Conservation (phyloP, 202 grass and related monocot species). For the Schoenoplectus tabernaemontani region DNA sequence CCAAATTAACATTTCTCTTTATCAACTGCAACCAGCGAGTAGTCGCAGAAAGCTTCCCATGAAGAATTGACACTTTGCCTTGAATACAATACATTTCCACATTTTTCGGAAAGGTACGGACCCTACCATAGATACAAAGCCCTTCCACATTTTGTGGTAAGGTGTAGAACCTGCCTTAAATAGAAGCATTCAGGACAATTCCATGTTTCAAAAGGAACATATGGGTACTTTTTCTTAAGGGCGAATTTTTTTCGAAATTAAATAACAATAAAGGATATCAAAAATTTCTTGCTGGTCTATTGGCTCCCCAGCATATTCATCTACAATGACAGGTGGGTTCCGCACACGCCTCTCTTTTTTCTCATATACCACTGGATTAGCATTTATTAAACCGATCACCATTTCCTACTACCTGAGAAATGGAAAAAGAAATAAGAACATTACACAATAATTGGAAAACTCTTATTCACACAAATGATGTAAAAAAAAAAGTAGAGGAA, state of each 20-base stretch:
- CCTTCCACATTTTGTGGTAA: neutral
- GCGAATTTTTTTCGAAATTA: conserved; percentile 6
- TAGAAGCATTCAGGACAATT: neutral
- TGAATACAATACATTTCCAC: neutral
- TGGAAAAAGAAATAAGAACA: neutral
- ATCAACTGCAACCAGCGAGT: neutral
- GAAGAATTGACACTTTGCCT: neutral
- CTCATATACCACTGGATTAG: conserved; percentile 67
- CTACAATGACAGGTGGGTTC: conserved; percentile 28
- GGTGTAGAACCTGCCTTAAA: neutral
- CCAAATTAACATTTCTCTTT: neutral
- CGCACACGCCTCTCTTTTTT: conserved; percentile 47
- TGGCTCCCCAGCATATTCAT: conserved; percentile 58
- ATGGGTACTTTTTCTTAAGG: neutral
- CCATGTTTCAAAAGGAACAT: neutral
- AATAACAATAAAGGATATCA: conserved; percentile 59
- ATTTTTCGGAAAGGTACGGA: neutral
- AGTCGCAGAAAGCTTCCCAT: neutral
- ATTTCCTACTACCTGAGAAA: conserved; percentile 28
- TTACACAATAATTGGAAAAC: too few species aligned
- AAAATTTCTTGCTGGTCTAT: conserved; percentile 92
- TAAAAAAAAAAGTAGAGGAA: neutral
- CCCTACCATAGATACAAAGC: neutral
- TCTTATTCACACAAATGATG: too few species aligned
- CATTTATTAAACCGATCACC: conserved; percentile 70